A percentile compares a stretch with the other conserved stretches of the same genome.
phyloP scores from a whole-genome alignment of 768 basidiomycete genomes.

The Tulasnella sp. region DNA sequence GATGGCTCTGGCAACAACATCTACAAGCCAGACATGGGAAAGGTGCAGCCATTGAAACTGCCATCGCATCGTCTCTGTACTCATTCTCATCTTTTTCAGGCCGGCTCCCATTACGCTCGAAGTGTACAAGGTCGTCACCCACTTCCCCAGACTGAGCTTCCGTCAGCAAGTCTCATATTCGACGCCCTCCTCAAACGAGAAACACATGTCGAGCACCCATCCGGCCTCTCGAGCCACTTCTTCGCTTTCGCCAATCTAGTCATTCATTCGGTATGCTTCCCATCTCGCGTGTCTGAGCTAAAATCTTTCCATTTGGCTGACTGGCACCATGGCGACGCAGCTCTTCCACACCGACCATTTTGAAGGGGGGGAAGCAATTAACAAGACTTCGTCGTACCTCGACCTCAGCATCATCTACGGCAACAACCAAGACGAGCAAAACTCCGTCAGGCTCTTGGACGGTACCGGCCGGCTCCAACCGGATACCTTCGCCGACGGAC shows the following conservation, averaged over 20 bases:
- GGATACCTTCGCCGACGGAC: conserved; percentile 78
- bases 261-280: conserved; percentile 48
- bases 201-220: conserved; percentile 41
- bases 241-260: conserved; percentile 42
- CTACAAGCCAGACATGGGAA: conserved; percentile 58
- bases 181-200: conserved; percentile 47
- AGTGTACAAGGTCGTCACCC: conserved; percentile 53
- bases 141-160: conserved; percentile 51
- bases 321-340: not conserved
- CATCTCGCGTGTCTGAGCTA: too few species aligned
- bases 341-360: conserved; percentile 57
- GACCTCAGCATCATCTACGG: conserved; percentile 57
- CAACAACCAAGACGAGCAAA: conserved; percentile 50
- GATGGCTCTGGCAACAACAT: conserved; percentile 67
- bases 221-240: conserved; percentile 39
- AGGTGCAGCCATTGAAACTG: conserved; percentile 30
- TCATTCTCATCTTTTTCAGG: conserved; percentile 38
- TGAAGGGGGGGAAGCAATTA: conserved; percentile 61
- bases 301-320: not conserved
- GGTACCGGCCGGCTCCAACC: conserved; percentile 69
- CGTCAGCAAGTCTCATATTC: conserved; percentile 52
- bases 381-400: conserved; percentile 71
- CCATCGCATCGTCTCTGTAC: not conserved
- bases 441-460: conserved; percentile 36
- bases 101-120: conserved; percentile 64